Evolutionary conservation across 164 flowering plant species (phyloP).

Genomic region (Warburgia ugandensis): DNA sequence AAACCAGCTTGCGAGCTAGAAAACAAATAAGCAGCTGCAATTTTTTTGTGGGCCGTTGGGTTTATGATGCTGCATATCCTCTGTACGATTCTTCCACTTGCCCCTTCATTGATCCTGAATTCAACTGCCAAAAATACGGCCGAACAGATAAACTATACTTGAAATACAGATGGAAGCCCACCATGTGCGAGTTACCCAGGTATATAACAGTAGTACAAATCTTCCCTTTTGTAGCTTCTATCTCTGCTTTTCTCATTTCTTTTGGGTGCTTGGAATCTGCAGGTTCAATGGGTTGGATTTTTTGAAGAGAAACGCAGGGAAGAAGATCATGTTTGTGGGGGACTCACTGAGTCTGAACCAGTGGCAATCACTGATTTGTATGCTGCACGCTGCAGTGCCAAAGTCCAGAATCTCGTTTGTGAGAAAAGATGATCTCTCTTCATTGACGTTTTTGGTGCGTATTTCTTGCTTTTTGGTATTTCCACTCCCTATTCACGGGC

Average conservation of each 20-base stretch:
- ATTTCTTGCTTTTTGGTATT: no score
- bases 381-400: conserved; percentile 33
- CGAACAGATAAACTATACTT: conserved; percentile 64
- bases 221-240: no score
- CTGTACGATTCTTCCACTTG: conserved; percentile 55
- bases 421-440: conserved; percentile 10
- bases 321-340: conserved; percentile 38
- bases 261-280: not conserved
- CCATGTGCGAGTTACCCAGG: conserved; percentile 62
- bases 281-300: conserved; percentile 29
- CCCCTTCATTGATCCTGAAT: conserved; percentile 74
- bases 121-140: conserved; percentile 65
- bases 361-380: conserved; percentile 29
- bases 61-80: conserved; percentile 59
- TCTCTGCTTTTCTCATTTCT: not conserved
- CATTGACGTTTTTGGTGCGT: conserved; percentile 22
- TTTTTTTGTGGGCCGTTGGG: conserved; percentile 68
- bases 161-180: conserved; percentile 80
- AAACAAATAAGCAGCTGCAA: conserved; percentile 31
- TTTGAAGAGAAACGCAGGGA: conserved; percentile 22
- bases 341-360: conserved; percentile 33
- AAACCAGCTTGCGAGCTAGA: conserved; percentile 3
- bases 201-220: conserved; percentile 11
- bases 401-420: conserved; percentile 12
- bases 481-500: no score